Evolutionary conservation across 2,329 filamentous ascomycete species (phyloP).

Genomic region (Leptographium galeiforme): DNA sequence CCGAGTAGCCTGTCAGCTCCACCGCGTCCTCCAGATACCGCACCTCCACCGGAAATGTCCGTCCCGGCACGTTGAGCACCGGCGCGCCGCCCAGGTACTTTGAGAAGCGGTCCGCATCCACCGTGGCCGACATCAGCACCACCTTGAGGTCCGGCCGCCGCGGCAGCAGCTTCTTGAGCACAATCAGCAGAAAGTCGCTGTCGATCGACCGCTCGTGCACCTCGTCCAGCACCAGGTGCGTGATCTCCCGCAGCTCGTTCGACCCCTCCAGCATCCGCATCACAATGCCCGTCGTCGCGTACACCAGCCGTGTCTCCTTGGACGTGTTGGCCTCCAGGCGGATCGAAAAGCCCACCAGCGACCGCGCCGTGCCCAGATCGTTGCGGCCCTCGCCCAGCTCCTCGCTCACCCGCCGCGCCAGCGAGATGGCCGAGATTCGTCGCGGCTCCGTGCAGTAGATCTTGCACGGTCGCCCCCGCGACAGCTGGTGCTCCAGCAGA

Average conservation of each 20-base stretch:
- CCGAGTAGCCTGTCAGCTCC: slow-evolving; percentile 65
- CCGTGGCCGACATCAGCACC: slow-evolving; percentile 92
- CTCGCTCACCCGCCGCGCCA: slow-evolving; percentile 85
- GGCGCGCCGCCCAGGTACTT: slow-evolving; percentile 76
- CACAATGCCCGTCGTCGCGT: slow-evolving; percentile 85
- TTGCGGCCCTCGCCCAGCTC: slow-evolving; percentile 76
- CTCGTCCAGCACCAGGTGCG: slow-evolving; percentile 91
- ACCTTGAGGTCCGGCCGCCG: slow-evolving; percentile 77
- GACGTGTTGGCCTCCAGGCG: slow-evolving; percentile 79
- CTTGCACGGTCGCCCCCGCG: slow-evolving; percentile 69
- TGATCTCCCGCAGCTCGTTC: slow-evolving; percentile 75
- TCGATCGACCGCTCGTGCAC: slow-evolving; percentile 95
- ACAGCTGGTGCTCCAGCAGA: slow-evolving; percentile 77
- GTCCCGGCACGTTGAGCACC: slow-evolving; percentile 77
- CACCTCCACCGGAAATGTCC: slow-evolving; percentile 84
- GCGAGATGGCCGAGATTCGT: slow-evolving; percentile 88
- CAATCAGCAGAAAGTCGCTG: slow-evolving; percentile 88
- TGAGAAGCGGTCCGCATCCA: slow-evolving; percentile 85
- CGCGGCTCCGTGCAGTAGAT: slow-evolving; percentile 93
- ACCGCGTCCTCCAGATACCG: slow-evolving; percentile 87
- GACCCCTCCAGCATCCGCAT: slow-evolving; percentile 92
- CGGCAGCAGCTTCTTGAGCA: slow-evolving; percentile 69
- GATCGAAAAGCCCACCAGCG: slow-evolving; percentile 88
- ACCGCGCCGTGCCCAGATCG: slow-evolving; percentile 70
- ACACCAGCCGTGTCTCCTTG: slow-evolving; percentile 71